Evolutionary conservation across 2,329 filamentous ascomycete genomes (phyloP).

Genomic region (Aspergillus novofumigatus): DNA sequence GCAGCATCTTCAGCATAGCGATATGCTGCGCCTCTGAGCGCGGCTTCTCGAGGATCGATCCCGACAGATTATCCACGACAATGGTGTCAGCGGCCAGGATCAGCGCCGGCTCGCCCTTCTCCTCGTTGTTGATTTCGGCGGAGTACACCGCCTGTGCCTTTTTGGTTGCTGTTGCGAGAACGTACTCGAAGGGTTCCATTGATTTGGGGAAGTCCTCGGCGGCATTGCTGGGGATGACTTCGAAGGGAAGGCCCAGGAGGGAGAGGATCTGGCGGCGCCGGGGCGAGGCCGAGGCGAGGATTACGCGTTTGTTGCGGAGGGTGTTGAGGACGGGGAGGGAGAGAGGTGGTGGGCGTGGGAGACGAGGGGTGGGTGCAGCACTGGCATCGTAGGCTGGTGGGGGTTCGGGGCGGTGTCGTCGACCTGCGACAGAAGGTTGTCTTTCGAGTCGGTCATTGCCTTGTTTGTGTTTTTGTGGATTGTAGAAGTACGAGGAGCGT

Average conservation of each 20-base stretch:
- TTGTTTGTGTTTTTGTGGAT: neutral
- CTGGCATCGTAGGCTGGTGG: constrained; percentile 34
- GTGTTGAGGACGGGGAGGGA: constrained; percentile 73
- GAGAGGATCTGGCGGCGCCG: constrained; percentile 74
- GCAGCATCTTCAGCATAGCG: constrained; percentile 73
- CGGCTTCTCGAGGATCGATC: constrained; percentile 87
- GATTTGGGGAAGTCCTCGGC: constrained; percentile 82
- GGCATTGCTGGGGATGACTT: constrained; percentile 77
- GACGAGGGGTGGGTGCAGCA: constrained; percentile 16
- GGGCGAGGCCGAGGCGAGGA: constrained; percentile 87
- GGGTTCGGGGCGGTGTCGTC: constrained; percentile 18
- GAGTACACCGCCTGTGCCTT: constrained; percentile 76
- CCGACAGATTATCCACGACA: constrained; percentile 66
- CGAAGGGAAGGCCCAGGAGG: constrained; percentile 74
- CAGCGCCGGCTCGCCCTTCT: constrained; percentile 67
- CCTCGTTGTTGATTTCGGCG: constrained; percentile 53
- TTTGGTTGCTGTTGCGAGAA: constrained; percentile 75
- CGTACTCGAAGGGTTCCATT: constrained; percentile 83
- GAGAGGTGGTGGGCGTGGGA: constrained; percentile 54
- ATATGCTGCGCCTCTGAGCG: constrained; percentile 75
- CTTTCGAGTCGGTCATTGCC: constrained; percentile 29
- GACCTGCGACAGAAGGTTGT: constrained; percentile 18
- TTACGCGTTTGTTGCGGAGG: constrained; percentile 73
- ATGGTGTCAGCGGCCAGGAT: constrained; percentile 91
- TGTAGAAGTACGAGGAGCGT: neutral